These are phyloP conservation scores for Dichomitus squalens DNA, from an alignment of 1,284 basidiomycete species.

Conservation along the genomic window DNA sequence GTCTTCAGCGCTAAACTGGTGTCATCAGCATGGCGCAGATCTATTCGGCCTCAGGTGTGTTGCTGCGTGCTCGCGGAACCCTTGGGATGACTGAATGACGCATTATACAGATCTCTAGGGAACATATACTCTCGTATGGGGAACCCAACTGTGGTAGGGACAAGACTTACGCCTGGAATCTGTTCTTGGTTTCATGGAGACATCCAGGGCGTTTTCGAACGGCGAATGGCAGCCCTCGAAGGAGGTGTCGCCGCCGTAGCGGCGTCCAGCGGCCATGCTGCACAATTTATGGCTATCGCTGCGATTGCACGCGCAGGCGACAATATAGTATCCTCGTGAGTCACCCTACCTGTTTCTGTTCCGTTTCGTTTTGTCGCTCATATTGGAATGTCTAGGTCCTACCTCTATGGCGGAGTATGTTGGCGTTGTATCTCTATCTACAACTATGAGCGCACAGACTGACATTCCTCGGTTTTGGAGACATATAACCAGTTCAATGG, in stretches of 20 bases:
- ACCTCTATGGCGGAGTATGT: slow-evolving; percentile 69
- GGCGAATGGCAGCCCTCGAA: slow-evolving; percentile 82
- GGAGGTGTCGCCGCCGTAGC: slow-evolving; percentile 83
- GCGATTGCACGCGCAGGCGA: slow-evolving; percentile 72
- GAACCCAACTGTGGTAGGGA: slow-evolving; percentile 80
- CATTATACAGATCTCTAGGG: slow-evolving; percentile 53
- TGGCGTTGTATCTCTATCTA: too few relatives aligned
- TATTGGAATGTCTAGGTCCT: slow-evolving; percentile 41
- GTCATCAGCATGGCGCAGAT: slow-evolving; percentile 74
- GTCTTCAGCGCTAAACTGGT: too few relatives aligned
- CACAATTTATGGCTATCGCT: slow-evolving; percentile 78
- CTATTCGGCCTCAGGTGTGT: slow-evolving; percentile 73
- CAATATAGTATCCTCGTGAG: slow-evolving; percentile 77
- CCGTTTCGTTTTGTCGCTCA: slow-evolving; percentile 1
- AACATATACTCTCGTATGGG: slow-evolving; percentile 81
- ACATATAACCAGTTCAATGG: slow-evolving; percentile 92
- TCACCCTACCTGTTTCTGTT: background rate
- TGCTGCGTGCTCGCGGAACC: too few relatives aligned
- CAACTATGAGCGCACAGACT: too few relatives aligned
- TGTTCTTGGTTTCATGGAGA: slow-evolving; percentile 30
- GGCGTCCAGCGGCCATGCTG: slow-evolving; percentile 77
- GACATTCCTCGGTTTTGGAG: too few relatives aligned
- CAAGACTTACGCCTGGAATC: background rate
- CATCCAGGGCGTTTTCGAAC: slow-evolving; percentile 85
- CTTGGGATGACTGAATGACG: background rate